Conservation (phyloP, 257 asterid genomes). For the Verbena officinalis region DNA sequence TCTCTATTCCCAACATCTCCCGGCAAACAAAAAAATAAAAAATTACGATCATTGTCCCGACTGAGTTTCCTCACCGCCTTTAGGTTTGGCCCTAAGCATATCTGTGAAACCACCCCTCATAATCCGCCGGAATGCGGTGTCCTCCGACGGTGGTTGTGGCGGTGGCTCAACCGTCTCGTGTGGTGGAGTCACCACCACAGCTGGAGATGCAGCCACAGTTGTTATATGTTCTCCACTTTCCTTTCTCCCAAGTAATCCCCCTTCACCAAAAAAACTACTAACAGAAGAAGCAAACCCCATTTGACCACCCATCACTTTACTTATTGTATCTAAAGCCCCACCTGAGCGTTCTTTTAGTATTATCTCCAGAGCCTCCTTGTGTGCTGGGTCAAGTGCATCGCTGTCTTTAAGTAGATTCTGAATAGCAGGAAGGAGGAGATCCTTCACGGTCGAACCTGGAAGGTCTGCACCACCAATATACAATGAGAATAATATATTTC, state of each 20-base stretch:
- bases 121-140: constrained; percentile 62
- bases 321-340: constrained; percentile 56
- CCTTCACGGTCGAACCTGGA: constrained; percentile 55
- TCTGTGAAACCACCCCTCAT: constrained; percentile 71
- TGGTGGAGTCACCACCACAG: constrained; percentile 37
- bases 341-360: constrained; percentile 66
- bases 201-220: constrained; percentile 21
- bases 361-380: constrained; percentile 74
- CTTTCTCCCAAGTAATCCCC: constrained; percentile 56
- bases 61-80: constrained; percentile 41
- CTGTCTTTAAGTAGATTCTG: constrained; percentile 64
- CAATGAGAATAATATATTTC: too few relatives aligned
- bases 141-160: constrained; percentile 48
- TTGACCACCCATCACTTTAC: constrained; percentile 75
- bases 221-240: constrained; percentile 42
- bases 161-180: constrained; percentile 33
- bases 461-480: constrained; percentile 40
- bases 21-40: neutral
- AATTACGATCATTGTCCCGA: constrained; percentile 28
- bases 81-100: constrained; percentile 60
- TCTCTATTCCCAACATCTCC: constrained; percentile 1
- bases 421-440: constrained; percentile 66
- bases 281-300: constrained; percentile 65
- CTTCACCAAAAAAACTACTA: constrained; percentile 67
- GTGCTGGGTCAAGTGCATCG: constrained; percentile 77